Evolutionary conservation across 1,284 basidiomycete species (phyloP).

Genomic region (Mycena citricolor): DNA sequence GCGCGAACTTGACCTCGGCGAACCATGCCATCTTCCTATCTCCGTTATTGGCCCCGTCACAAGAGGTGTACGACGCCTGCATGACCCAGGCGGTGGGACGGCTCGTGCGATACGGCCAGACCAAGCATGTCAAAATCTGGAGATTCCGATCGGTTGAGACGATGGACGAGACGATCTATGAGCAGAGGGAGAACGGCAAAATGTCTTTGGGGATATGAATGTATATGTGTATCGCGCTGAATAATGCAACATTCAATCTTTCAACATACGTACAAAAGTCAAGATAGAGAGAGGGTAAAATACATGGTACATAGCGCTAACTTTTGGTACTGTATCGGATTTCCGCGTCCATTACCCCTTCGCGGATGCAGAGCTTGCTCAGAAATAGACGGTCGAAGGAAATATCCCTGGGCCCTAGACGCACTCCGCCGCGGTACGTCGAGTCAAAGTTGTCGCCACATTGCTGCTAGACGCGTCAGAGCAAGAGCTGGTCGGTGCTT

Average conservation of each 20-base stretch:
- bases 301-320: too few species aligned
- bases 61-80: slow-evolving; percentile 82
- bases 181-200: slow-evolving; percentile 36
- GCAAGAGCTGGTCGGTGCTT: neutral
- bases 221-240: slow-evolving; percentile 28
- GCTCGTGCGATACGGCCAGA: slow-evolving; percentile 83
- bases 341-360: too few species aligned
- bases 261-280: too few species aligned
- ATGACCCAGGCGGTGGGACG: slow-evolving; percentile 92
- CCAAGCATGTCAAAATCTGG: slow-evolving; percentile 78
- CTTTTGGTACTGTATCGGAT: too few species aligned
- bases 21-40: slow-evolving; percentile 96
- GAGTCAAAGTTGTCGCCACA: slow-evolving; percentile 14
- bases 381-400: too few species aligned
- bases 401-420: too few species aligned
- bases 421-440: too few species aligned
- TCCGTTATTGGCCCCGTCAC: slow-evolving; percentile 75
- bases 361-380: too few species aligned
- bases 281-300: too few species aligned
- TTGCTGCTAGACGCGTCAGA: neutral
- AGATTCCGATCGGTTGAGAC: slow-evolving; percentile 81
- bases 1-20: slow-evolving; percentile 88
- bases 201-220: too few species aligned
- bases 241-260: too few species aligned
- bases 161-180: slow-evolving; percentile 82